A percentile compares a stretch with the other conserved stretches of the same genome.
Conservation (phyloP, 202 grass and related monocot genomes). For the Elaeis oleifera region DNA sequence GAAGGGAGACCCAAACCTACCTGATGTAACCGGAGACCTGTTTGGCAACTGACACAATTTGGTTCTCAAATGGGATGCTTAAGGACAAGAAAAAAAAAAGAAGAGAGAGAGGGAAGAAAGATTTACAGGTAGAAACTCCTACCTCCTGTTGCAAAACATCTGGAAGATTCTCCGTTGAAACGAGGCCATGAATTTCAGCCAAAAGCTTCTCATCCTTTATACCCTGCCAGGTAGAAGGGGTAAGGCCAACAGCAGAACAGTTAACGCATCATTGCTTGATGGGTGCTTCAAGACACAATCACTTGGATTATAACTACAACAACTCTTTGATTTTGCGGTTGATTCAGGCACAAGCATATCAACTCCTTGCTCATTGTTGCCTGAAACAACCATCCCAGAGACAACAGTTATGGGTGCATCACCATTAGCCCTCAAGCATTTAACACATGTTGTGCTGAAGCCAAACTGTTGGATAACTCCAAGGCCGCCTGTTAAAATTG, state of each 20-base stretch:
- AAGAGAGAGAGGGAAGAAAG: not conserved
- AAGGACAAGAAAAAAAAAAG: not conserved
- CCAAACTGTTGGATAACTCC: constrained; percentile 30
- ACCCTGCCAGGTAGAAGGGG: constrained; percentile 46
- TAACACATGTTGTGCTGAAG: constrained; percentile 48
- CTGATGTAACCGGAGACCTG: too few species aligned
- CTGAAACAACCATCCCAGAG: constrained; percentile 44
- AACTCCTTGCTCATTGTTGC: constrained; percentile 47
- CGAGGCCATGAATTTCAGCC: constrained; percentile 54
- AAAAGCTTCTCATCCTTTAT: constrained; percentile 43
- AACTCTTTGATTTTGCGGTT: not conserved
- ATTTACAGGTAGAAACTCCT: constrained; percentile 13
- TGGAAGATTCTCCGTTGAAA: constrained; percentile 51
- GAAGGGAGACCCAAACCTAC: too few species aligned
- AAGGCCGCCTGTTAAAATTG: constrained; percentile 44
- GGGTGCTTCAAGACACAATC: constrained; percentile 39
- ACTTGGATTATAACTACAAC: constrained; percentile 21
- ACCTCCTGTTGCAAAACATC: constrained; percentile 71
- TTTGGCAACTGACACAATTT: too few species aligned
- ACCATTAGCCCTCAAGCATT: constrained; percentile 38
- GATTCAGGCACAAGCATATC: constrained; percentile 56
- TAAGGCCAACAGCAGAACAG: constrained; percentile 67
- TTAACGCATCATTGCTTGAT: constrained; percentile 46
- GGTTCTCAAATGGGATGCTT: not conserved
- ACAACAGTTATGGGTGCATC: constrained; percentile 37